These are phyloP conservation scores for Sporothrix phasma DNA, from an alignment of 2,329 filamentous ascomycete species.

Conservation along the genomic window DNA sequence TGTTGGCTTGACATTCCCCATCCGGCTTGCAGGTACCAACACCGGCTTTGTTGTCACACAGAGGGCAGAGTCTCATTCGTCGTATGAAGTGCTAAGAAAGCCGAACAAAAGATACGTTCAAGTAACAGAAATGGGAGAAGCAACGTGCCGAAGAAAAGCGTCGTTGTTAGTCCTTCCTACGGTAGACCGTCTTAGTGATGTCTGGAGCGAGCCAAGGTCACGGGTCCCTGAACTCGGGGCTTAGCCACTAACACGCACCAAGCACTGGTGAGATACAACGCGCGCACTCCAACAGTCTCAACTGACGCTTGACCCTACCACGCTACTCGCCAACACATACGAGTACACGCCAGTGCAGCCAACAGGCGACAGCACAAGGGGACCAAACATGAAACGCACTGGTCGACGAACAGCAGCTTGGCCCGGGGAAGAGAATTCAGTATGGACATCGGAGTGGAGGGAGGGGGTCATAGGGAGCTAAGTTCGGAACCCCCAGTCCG, in stretches of 20 bases:
- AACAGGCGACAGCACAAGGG: neutral
- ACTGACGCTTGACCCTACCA: neutral
- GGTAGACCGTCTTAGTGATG: no score
- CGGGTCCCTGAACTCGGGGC: neutral
- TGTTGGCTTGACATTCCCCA: neutral
- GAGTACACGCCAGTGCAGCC: neutral
- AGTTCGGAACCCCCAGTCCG: constrained; percentile 1
- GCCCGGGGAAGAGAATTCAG: no score
- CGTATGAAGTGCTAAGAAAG: neutral
- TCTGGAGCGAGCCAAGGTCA: no score
- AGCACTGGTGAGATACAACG: neutral
- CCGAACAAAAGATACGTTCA: neutral
- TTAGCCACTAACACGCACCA: neutral
- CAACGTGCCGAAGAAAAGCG: neutral
- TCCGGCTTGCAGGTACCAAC: neutral
- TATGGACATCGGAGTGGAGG: neutral
- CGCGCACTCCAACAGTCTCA: neutral
- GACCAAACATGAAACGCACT: neutral
- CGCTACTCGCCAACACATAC: neutral
- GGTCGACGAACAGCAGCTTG: neutral
- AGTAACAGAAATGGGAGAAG: neutral
- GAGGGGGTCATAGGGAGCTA: neutral
- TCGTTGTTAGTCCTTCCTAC: neutral
- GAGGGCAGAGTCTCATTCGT: neutral
- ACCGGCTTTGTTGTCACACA: neutral